Evolutionary conservation across 306 rosid genomes (phyloP), one percentile per base, ranked within the genome.

Genomic region (Gillenia trifoliata): DNA sequence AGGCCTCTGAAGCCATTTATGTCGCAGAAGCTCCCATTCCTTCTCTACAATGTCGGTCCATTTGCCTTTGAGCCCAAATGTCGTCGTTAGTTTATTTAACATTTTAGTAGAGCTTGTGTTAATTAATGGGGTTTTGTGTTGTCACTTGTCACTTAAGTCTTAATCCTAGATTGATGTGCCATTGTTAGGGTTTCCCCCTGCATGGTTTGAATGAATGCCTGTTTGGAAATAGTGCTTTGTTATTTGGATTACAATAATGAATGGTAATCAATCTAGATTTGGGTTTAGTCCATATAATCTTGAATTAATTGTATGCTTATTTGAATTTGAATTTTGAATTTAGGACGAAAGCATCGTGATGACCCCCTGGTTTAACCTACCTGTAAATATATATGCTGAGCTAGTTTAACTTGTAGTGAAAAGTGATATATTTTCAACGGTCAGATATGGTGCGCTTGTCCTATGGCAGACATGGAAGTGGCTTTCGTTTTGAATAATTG

Each of bases 1-100:
- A 80, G 69, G 79, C 89, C 96, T 0, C 78, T 81, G 66, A 91
- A 86, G 89, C 77, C 89, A 0, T 87, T 72, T 49, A 2, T 68
- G 22, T 60, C 66, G 20, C 5, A 80, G 52, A 88, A 86, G 57
- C 84, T 76, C 10, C 89, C 90, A 0, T 89, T 81, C 59, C 1
- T 85, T 4, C 94, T 91, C 41, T 93, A 83, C 88, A 68, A 79
- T 9, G 97, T 87, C 26, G 96, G 92, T 15, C 97, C 97, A 12
- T 79, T 93, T 41, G 92, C 97, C 28, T 89, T 89, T 29, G 92
- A 91, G 74, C 93, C 97, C 57, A 83, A 78, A 8, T 91, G 98
- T n/a, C 60, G 19, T 70, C 77, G 84, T 22, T 0, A 41, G 3
- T 40, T 64, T 1, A n/a, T 19, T 30, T 15, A 13, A 45, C 7